Evolutionary conservation across 257 asterid species (phyloP).

Genomic region (Primulina eburnea): DNA sequence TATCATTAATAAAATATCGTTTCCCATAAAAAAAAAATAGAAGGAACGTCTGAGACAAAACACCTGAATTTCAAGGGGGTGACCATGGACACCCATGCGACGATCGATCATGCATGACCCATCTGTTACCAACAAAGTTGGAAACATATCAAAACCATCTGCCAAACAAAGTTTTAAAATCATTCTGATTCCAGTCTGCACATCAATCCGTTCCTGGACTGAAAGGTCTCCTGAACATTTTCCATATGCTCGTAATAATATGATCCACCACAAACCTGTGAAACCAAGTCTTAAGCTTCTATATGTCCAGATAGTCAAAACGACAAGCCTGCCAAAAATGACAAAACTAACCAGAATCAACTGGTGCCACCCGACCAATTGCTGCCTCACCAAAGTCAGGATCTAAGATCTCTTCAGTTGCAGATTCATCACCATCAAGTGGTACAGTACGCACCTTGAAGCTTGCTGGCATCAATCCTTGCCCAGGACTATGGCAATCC

Average conservation of each 20-base stretch:
- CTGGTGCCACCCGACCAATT: constrained; percentile 93
- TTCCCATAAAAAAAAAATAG: too few relatives aligned
- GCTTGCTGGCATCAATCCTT: constrained; percentile 94
- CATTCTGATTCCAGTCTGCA: constrained; percentile 79
- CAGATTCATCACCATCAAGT: constrained; percentile 70
- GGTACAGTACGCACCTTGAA: constrained; percentile 84
- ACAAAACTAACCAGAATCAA: constrained; percentile 63
- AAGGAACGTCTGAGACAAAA: background rate
- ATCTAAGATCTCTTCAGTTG: constrained; percentile 86
- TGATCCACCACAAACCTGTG: constrained; percentile 83
- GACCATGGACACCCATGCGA: constrained; percentile 89
- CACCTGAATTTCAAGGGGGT: constrained; percentile 84
- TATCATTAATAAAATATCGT: too few relatives aligned
- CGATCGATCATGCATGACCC: constrained; percentile 93
- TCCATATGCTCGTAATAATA: constrained; percentile 75
- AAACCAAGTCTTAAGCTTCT: constrained; percentile 19
- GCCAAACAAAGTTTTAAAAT: constrained; percentile 69
- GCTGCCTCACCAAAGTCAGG: constrained; percentile 97
- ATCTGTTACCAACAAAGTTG: constrained; percentile 71
- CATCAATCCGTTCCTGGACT: constrained; percentile 73
- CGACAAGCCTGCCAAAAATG: constrained; percentile 12
- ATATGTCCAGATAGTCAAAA: constrained; percentile 19
- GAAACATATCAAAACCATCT: constrained; percentile 85
- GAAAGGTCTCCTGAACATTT: constrained; percentile 75
- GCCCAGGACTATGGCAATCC: constrained; percentile 96